Evolutionary conservation across 345 rosid species (phyloP).

Genomic region (Angophora floribunda): DNA sequence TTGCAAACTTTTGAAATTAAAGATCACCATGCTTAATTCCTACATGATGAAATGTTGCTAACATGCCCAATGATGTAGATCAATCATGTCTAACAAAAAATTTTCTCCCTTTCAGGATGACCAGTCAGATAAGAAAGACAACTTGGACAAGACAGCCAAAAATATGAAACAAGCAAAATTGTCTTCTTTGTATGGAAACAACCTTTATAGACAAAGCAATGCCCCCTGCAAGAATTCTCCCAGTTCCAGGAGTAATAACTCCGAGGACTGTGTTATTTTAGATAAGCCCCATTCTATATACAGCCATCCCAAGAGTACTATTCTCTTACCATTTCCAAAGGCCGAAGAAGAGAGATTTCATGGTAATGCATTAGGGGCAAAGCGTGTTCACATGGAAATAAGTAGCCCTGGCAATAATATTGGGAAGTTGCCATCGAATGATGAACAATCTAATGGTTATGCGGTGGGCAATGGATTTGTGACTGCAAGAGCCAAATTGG

Average conservation of each 20-base stretch:
- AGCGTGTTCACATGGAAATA: constrained; percentile 51
- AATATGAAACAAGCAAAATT: constrained; percentile 45
- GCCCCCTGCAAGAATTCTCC: constrained; percentile 16
- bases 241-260: constrained; percentile 24
- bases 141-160: constrained; percentile 34
- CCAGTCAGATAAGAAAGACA: constrained; percentile 17
- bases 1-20: not conserved
- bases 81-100: not conserved
- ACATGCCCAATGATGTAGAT: not conserved
- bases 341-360: constrained; percentile 40
- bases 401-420: constrained; percentile 26
- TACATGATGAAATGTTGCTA: not conserved
- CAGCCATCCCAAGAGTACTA: constrained; percentile 15
- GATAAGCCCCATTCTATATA: constrained; percentile 18
- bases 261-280: constrained; percentile 40
- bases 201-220: constrained; percentile 23
- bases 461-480: constrained; percentile 66
- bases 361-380: constrained; percentile 33
- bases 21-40: not conserved
- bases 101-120: constrained; percentile 42
- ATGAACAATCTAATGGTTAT: constrained; percentile 33
- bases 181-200: constrained; percentile 69
- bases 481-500: constrained; percentile 86
- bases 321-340: constrained; percentile 11
- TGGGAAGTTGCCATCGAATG: constrained; percentile 20